Conservation (phyloP, 192 early-diverging fungal genomes). For the Lobosporangium transversale region DNA sequence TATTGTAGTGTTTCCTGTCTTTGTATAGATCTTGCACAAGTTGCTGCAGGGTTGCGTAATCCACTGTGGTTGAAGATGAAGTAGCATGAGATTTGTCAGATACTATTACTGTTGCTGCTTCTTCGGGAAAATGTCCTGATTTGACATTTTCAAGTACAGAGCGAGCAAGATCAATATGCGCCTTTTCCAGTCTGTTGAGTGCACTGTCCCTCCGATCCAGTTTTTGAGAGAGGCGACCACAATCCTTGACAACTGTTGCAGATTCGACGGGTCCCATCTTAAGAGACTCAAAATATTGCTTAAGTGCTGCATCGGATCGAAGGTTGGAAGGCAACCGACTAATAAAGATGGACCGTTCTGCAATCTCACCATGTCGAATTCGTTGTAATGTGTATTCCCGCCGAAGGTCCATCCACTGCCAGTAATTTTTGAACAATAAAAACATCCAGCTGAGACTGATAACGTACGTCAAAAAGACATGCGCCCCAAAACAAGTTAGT, state of each 20-base stretch:
- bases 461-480: constrained; percentile 58
- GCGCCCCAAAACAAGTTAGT: constrained; percentile 60
- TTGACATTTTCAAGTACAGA: constrained; percentile 37
- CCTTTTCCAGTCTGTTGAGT: constrained; percentile 56
- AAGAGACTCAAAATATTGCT: constrained; percentile 62
- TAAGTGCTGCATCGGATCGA: constrained; percentile 59
- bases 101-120: not conserved
- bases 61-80: not conserved
- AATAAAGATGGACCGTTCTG: constrained; percentile 62
- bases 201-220: constrained; percentile 53
- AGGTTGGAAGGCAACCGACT: constrained; percentile 61
- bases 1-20: constrained; percentile 35
- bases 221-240: constrained; percentile 54
- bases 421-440: constrained; percentile 63
- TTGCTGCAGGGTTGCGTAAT: constrained; percentile 11
- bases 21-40: constrained; percentile 19
- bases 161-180: constrained; percentile 57
- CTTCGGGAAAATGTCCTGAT: not conserved
- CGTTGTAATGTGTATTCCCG: constrained; percentile 51
- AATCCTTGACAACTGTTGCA: constrained; percentile 61
- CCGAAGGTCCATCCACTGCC: constrained; percentile 63
- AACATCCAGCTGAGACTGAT: constrained; percentile 62
- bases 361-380: constrained; percentile 50
- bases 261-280: constrained; percentile 64
- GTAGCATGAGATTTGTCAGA: constrained; percentile 2